Percentiles rank a stretch among this genome's conserved stretches.
These are phyloP conservation scores for Penicillium sp. DNA, from an alignment of 2,329 filamentous ascomycete genomes.

Conservation along the genomic window DNA sequence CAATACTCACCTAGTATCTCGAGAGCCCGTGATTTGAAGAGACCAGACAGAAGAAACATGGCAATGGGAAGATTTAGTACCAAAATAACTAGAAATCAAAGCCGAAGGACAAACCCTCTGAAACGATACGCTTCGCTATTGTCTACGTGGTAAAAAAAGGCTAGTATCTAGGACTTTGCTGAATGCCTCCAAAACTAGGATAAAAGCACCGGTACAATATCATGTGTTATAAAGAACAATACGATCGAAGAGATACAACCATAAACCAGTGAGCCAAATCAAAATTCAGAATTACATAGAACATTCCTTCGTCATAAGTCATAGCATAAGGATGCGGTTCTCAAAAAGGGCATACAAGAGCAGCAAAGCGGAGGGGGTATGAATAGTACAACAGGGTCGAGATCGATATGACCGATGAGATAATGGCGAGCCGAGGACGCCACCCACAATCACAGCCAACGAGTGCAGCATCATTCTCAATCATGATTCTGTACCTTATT, in stretches of 20 bases:
- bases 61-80: too few relatives aligned
- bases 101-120: too few relatives aligned
- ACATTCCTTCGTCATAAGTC: conserved; percentile 23
- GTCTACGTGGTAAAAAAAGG: too few relatives aligned
- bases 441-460: not conserved
- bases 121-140: too few relatives aligned
- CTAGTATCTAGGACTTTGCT: not conserved
- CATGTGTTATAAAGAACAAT: not conserved
- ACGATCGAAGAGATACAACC: not conserved
- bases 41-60: too few relatives aligned
- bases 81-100: too few relatives aligned
- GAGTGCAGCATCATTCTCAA: conserved; percentile 32
- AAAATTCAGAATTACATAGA: conserved; percentile 15
- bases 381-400: not conserved
- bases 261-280: conserved; percentile 2
- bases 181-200: not conserved
- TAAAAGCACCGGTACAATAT: not conserved
- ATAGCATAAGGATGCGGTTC: conserved; percentile 14
- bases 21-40: too few relatives aligned
- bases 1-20: too few relatives aligned
- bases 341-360: not conserved
- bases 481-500: conserved; percentile 78
- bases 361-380: conserved; percentile 1
- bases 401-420: not conserved
- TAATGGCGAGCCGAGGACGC: not conserved